Conservation (phyloP, 2,329 filamentous ascomycete species). For the Stemphylium lycopersici region DNA sequence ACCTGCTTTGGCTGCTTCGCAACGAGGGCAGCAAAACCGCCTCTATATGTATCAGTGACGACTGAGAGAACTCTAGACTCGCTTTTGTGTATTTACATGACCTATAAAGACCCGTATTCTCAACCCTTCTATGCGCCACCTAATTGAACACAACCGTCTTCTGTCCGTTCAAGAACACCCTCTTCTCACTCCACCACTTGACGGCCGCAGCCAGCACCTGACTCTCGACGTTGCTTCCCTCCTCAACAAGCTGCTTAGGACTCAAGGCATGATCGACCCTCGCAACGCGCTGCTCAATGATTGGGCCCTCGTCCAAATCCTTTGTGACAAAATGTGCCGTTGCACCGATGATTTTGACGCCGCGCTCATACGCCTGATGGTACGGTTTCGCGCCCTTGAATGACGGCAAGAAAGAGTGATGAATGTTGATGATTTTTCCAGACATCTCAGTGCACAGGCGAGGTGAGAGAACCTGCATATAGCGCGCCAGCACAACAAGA, state of each 20-base stretch:
- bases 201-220: conserved; percentile 81
- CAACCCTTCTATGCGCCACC: neutral
- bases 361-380: conserved; percentile 84
- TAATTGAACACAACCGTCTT: conserved; percentile 80
- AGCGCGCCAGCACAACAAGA: conserved; percentile 79
- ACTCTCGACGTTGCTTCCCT: conserved; percentile 83
- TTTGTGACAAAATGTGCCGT: conserved; percentile 87
- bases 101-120: neutral
- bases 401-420: conserved; percentile 83
- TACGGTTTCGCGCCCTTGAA: conserved; percentile 92
- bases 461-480: conserved; percentile 86
- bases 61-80: too few species aligned
- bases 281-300: conserved; percentile 83
- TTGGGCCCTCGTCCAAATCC: conserved; percentile 83
- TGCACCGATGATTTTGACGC: conserved; percentile 87
- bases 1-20: neutral
- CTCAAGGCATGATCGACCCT: conserved; percentile 78
- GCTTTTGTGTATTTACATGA: neutral
- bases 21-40: neutral
- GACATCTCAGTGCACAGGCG: conserved; percentile 78
- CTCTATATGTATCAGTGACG: too few species aligned
- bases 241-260: conserved; percentile 76
- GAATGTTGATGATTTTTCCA: conserved; percentile 89
- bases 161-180: conserved; percentile 76
- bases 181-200: conserved; percentile 80